phyloP scores from a whole-genome alignment of 129 eudicot genomes.

The Pseudognaphalium luteoalbum region DNA sequence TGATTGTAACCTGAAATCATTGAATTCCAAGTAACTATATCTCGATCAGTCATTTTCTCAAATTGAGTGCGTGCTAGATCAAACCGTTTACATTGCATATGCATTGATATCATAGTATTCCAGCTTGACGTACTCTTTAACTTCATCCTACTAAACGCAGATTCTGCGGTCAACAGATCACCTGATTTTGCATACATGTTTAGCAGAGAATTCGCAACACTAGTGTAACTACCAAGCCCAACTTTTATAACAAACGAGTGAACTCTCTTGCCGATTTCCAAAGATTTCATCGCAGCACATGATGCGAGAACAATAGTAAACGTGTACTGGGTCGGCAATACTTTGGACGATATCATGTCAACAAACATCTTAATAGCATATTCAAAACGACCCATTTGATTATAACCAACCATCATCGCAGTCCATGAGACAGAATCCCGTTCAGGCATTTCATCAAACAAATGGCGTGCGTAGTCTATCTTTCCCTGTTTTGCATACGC shows the following conservation, averaged over 20 bases:
- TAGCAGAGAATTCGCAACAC: constrained; percentile 66
- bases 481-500: constrained; percentile 71
- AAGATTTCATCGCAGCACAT: constrained; percentile 50
- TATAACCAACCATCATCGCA: constrained; percentile 68
- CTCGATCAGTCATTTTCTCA: constrained; percentile 58
- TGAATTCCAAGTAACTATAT: constrained; percentile 76
- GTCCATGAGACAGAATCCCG: constrained; percentile 88
- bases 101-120: constrained; percentile 62
- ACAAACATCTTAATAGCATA: constrained; percentile 48
- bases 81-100: constrained; percentile 54
- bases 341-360: constrained; percentile 47
- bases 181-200: constrained; percentile 85
- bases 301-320: constrained; percentile 71
- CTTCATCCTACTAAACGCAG: constrained; percentile 51
- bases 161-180: constrained; percentile 46
- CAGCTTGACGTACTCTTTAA: constrained; percentile 53
- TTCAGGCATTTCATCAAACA: constrained; percentile 60
- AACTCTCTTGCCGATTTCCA: constrained; percentile 59
- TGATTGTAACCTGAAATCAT: constrained; percentile 81
- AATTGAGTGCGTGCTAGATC: constrained; percentile 59
- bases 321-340: constrained; percentile 60
- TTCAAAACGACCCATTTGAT: constrained; percentile 51
- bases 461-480: constrained; percentile 36
- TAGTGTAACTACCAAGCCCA: constrained; percentile 46
- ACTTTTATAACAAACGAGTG: constrained; percentile 64